phyloP scores from a whole-genome alignment of 345 rosid species.

The Hypericum androsaemum region DNA sequence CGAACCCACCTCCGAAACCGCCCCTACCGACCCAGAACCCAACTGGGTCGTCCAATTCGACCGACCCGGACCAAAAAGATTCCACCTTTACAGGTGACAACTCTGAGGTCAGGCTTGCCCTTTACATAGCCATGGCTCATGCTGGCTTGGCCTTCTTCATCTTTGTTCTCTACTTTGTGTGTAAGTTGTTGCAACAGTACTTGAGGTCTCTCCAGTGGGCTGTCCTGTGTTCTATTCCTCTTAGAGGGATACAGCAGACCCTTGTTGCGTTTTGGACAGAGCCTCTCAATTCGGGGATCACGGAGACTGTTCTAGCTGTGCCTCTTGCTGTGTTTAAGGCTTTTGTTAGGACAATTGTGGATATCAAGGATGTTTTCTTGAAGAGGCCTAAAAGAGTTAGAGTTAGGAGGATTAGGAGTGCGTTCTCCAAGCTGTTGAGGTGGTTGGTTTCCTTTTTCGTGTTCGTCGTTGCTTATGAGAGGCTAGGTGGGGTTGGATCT shows the following conservation, averaged over 20 bases:
- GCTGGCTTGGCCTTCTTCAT: slow-evolving; percentile 74
- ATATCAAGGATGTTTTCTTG: slow-evolving; percentile 49
- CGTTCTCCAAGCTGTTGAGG: slow-evolving; percentile 2
- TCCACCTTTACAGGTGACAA: slow-evolving; percentile 35
- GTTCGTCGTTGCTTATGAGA: slow-evolving; percentile 4
- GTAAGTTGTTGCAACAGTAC: slow-evolving; percentile 74
- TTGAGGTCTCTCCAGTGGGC: slow-evolving; percentile 96
- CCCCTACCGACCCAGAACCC: slow-evolving; percentile 8
- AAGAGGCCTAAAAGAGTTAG: slow-evolving; percentile 7
- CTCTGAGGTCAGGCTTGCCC: slow-evolving; percentile 76
- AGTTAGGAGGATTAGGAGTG: neutral
- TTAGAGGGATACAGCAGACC: slow-evolving; percentile 79
- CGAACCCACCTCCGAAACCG: slow-evolving; percentile 18
- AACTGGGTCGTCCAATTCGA: slow-evolving; percentile 3
- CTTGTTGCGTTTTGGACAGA: slow-evolving; percentile 80
- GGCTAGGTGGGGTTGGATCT: neutral
- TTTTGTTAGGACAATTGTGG: slow-evolving; percentile 60
- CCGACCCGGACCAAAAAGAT: slow-evolving; percentile 16
- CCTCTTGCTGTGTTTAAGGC: slow-evolving; percentile 63
- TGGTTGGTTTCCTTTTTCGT: slow-evolving; percentile 3
- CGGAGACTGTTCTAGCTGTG: slow-evolving; percentile 82
- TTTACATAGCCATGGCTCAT: slow-evolving; percentile 97
- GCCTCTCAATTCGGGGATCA: slow-evolving; percentile 68
- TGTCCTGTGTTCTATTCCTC: slow-evolving; percentile 76
- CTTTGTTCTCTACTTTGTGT: slow-evolving; percentile 50